Conservation (phyloP, 2,329 filamentous ascomycete species). For the Epichloe scottii region DNA sequence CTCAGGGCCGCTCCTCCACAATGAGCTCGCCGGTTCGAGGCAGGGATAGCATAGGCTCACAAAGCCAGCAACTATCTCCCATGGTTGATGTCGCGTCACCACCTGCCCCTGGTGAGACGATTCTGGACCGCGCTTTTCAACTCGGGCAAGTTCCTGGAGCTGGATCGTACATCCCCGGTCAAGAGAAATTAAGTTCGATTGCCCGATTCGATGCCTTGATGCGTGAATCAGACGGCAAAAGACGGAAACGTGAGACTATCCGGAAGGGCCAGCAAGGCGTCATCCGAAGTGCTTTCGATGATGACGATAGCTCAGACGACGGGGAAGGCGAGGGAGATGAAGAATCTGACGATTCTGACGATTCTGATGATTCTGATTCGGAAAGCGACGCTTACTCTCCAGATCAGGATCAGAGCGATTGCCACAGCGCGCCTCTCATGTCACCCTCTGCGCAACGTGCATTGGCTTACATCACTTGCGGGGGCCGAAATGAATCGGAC, state of each 20-base stretch:
- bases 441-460: slow-evolving; percentile 35
- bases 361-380: slow-evolving; percentile 25
- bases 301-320: slow-evolving; percentile 33
- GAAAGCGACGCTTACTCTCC: slow-evolving; percentile 27
- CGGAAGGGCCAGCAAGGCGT: slow-evolving; percentile 21
- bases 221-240: slow-evolving; percentile 44
- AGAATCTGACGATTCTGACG: slow-evolving; percentile 22
- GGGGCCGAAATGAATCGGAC: slow-evolving; percentile 25
- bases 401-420: slow-evolving; percentile 16
- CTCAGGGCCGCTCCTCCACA: slow-evolving; percentile 45
- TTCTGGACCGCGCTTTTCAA: slow-evolving; percentile 54
- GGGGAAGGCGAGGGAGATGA: slow-evolving; percentile 16
- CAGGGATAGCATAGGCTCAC: slow-evolving; percentile 42
- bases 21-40: slow-evolving; percentile 44
- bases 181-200: slow-evolving; percentile 51
- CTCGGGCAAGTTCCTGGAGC: slow-evolving; percentile 50
- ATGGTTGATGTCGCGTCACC: slow-evolving; percentile 36
- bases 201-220: slow-evolving; percentile 55
- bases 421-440: slow-evolving; percentile 21
- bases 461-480: slow-evolving; percentile 33
- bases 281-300: slow-evolving; percentile 38
- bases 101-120: slow-evolving; percentile 46
- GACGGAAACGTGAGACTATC: slow-evolving; percentile 26
- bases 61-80: slow-evolving; percentile 23
- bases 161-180: slow-evolving; percentile 39